phyloP scores from a whole-genome alignment of 1,284 basidiomycete species.

The Coniferiporia sulphurascens region DNA sequence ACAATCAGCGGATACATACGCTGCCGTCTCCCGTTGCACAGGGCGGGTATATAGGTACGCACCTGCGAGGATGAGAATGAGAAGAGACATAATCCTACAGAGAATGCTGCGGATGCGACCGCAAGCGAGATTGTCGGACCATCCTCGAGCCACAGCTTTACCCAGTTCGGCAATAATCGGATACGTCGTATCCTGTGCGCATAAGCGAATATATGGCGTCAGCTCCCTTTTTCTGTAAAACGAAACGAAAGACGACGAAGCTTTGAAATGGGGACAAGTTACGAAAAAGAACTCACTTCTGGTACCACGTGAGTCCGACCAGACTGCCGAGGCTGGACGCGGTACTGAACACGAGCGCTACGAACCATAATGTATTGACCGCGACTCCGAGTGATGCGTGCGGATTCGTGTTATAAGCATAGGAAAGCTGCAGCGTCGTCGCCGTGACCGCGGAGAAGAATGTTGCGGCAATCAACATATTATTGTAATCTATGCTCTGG shows the following conservation, averaged over 20 bases:
- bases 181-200: background rate
- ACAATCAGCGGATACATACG: background rate
- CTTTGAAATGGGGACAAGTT: background rate
- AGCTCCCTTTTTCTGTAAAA: too few species aligned
- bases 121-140: constrained; percentile 1
- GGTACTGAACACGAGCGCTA: constrained; percentile 25
- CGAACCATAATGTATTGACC: constrained; percentile 25
- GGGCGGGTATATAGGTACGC: background rate
- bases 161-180: background rate
- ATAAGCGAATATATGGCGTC: too few species aligned
- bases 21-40: too few species aligned
- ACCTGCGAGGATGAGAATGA: background rate
- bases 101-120: background rate
- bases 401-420: background rate
- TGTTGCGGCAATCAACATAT: constrained; percentile 26
- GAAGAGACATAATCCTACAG: background rate
- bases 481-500: constrained; percentile 18
- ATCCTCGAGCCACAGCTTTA: background rate
- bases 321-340: constrained; percentile 25
- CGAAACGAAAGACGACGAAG: too few species aligned
- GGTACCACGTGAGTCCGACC: constrained; percentile 9
- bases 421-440: constrained; percentile 20
- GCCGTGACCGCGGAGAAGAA: constrained; percentile 27
- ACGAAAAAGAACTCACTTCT: background rate
- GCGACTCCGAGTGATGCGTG: background rate